phyloP scores from a whole-genome alignment of 2,329 filamentous ascomycete species.

The Metarhizium guizhouense region DNA sequence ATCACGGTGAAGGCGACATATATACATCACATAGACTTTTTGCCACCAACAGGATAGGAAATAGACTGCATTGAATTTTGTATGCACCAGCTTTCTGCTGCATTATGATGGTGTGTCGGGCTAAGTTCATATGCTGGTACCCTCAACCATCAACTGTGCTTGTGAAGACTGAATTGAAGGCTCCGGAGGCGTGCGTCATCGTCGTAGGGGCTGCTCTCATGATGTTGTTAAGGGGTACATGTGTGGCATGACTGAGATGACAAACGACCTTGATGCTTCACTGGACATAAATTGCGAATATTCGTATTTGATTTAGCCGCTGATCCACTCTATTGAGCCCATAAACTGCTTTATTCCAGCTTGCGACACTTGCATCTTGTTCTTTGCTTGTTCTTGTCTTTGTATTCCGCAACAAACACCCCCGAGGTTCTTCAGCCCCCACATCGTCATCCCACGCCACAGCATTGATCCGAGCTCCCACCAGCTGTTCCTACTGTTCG shows the following conservation, averaged over 20 bases:
- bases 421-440: background rate
- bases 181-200: constrained; percentile 5
- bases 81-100: background rate
- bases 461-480: background rate
- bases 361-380: no score
- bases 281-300: no score
- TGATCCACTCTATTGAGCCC: no score
- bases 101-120: background rate
- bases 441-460: background rate
- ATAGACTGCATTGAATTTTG: constrained; percentile 4
- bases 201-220: background rate
- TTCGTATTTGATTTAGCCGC: no score
- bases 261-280: no score
- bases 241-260: no score
- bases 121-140: background rate
- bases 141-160: background rate
- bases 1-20: background rate
- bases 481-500: background rate
- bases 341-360: no score
- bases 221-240: background rate
- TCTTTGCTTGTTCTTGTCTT: no score
- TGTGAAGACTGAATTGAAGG: background rate
- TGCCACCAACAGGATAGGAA: background rate
- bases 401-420: no score
- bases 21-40: constrained; percentile 2